Evolutionary conservation across 352 stramenopile genomes (phyloP).

Genomic region (Phytopythium chamaehyphon): DNA sequence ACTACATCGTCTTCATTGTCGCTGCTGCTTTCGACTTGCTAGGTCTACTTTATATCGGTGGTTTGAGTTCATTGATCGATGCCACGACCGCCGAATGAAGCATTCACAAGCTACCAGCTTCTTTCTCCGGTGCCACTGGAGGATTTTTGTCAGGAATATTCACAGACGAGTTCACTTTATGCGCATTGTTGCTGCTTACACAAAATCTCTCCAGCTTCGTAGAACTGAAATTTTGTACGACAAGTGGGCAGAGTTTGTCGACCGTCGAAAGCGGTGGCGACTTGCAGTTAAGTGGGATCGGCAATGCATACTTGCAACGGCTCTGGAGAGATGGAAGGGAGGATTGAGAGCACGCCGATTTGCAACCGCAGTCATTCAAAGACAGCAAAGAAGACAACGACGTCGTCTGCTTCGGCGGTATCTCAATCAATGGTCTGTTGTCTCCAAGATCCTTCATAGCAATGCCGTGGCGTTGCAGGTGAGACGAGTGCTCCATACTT

Average conservation of each 20-base stretch:
- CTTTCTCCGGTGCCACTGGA: background rate
- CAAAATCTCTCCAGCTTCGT: background rate
- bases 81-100: background rate
- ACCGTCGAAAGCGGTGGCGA: background rate
- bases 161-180: background rate
- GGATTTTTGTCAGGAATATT: background rate
- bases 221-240: background rate
- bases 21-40: background rate
- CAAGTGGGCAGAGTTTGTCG: slow-evolving; percentile 1
- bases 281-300: background rate
- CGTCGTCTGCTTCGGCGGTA: background rate
- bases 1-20: background rate
- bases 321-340: background rate
- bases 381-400: background rate
- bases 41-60: background rate
- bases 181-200: background rate
- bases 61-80: background rate
- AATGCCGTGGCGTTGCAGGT: no score
- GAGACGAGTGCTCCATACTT: no score
- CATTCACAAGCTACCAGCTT: background rate
- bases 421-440: no score
- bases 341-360: background rate
- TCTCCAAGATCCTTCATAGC: no score
- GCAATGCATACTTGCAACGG: background rate
- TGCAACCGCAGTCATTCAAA: background rate